These are phyloP conservation scores for Chalara sp. DNA, from an alignment of 2,329 filamentous ascomycete genomes.

Conservation along the genomic window DNA sequence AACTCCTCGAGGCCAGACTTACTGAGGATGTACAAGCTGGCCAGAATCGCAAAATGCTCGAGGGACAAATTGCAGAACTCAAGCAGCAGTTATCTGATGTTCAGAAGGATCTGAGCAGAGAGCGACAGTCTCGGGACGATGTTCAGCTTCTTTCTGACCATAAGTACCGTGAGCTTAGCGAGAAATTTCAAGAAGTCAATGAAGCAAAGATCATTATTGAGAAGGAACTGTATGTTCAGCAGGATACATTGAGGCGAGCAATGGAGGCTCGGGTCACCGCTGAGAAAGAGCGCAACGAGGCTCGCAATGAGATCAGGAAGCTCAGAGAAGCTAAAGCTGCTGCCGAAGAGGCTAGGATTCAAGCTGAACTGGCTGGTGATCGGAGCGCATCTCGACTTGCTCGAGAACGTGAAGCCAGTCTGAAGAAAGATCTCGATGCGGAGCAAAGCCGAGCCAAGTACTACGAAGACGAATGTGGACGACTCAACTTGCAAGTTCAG, in stretches of 20 bases:
- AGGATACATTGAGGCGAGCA: slow-evolving; percentile 81
- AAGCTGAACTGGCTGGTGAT: slow-evolving; percentile 76
- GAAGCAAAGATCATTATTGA: slow-evolving; percentile 96
- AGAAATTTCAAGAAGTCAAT: slow-evolving; percentile 80
- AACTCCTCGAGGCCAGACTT: slow-evolving; percentile 77
- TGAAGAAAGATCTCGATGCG: slow-evolving; percentile 74
- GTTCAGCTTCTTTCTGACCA: slow-evolving; percentile 87
- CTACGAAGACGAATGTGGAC: slow-evolving; percentile 71
- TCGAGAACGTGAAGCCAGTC: slow-evolving; percentile 69
- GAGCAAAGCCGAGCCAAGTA: slow-evolving; percentile 71
- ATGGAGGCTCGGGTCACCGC: slow-evolving; percentile 73
- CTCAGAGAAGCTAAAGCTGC: slow-evolving; percentile 78
- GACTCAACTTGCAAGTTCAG: slow-evolving; percentile 74
- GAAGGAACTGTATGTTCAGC: slow-evolving; percentile 93
- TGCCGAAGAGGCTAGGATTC: slow-evolving; percentile 77
- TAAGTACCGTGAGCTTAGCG: slow-evolving; percentile 73
- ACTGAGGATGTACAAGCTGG: slow-evolving; percentile 83
- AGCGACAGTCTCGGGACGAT: slow-evolving; percentile 89
- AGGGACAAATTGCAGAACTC: slow-evolving; percentile 79
- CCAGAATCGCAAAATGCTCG: slow-evolving; percentile 74
- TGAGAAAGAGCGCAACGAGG: slow-evolving; percentile 83
- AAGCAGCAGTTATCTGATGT: slow-evolving; percentile 79
- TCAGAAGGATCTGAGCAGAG: slow-evolving; percentile 83
- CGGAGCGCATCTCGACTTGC: slow-evolving; percentile 71
- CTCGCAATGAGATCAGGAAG: slow-evolving; percentile 76